Conservation (phyloP, 73 alveolate species). For the Durusdinium trenchii region DNA sequence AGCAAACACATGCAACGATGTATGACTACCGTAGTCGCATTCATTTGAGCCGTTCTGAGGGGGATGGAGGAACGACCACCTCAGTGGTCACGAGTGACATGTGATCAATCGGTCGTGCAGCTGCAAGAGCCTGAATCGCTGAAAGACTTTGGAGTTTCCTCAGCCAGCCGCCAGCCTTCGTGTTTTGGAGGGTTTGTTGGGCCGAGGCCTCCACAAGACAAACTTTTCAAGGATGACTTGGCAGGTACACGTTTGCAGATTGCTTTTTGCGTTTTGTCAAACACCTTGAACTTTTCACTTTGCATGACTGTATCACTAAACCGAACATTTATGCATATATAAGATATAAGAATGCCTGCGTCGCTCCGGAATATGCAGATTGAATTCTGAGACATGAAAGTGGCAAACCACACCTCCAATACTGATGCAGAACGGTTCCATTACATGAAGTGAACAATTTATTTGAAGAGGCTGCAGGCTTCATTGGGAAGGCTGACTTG, state of each 20-base stretch:
- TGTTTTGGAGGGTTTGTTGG: neutral
- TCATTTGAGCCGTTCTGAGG: neutral
- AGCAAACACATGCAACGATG: neutral
- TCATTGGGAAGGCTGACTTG: no score
- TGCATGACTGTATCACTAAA: neutral
- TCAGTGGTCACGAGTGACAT: constrained; percentile 5
- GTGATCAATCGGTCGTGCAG: constrained; percentile 39
- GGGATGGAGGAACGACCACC: neutral
- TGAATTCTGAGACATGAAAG: neutral
- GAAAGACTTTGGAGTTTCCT: neutral
- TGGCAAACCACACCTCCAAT: neutral
- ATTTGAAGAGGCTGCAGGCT: neutral
- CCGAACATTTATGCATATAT: no score
- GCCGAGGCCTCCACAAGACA: constrained; percentile 4
- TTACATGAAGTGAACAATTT: no score
- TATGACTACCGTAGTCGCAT: neutral
- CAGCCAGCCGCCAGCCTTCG: neutral
- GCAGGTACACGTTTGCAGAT: neutral
- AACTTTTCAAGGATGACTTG: constrained; percentile 10
- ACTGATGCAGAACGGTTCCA: neutral
- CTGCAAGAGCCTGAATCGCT: neutral
- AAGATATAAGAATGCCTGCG: neutral
- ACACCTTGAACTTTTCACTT: neutral
- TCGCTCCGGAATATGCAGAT: neutral
- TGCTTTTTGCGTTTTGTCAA: neutral